Base-by-base conservation (phyloP, 2,329 filamentous ascomycete genomes). In the Verticillium albo-atrum region DNA sequence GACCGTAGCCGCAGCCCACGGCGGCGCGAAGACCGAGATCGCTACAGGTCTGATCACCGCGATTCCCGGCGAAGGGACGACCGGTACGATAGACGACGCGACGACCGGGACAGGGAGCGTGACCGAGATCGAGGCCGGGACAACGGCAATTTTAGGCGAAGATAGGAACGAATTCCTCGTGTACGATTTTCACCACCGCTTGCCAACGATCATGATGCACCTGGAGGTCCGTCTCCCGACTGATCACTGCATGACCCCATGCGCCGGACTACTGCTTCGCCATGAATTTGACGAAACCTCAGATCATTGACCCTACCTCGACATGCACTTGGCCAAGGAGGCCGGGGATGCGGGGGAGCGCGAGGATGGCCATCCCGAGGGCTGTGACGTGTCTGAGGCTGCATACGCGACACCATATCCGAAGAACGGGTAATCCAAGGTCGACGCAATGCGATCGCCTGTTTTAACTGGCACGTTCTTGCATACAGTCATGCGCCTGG, bases 1-100 rank as follows among this genome's bases (percentile, higher is more conserved):
- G 79, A 75, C 66, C 77, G 74, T 61, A 83, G 77, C 61, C 80
- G 78, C 56, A 79, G 76, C 69, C 69, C 69, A 10, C 65, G 60
- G 15, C 61, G 67, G 25, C 54, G 55, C n/a, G 51, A 57, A 37
- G 54, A 62, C 26, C 14, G 54, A 57, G 62, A 63, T 61, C 61
- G 60, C 32, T 54, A 54, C 34, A 55, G 60, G 56, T 58, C 60
- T 53, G 61, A 62, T 50, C 52, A 58, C 50, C 60, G 56, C 26
- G 56, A 59, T 47, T 17, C 58, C 54, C 55, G 62, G 42, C 60
- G 60, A 25, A 61, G 58, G 60, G 56, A 63, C 54, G 60, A 61
- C 57, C 56, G 60, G 17, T 58, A 62, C 23, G 61, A 61, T 53
- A 64, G 65, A 52, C 58, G 62, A 32, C 64, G 69, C 32, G 62